These are phyloP conservation scores for Botrytis fabae DNA, from an alignment of 2,329 filamentous ascomycete species.

Conservation along the genomic window DNA sequence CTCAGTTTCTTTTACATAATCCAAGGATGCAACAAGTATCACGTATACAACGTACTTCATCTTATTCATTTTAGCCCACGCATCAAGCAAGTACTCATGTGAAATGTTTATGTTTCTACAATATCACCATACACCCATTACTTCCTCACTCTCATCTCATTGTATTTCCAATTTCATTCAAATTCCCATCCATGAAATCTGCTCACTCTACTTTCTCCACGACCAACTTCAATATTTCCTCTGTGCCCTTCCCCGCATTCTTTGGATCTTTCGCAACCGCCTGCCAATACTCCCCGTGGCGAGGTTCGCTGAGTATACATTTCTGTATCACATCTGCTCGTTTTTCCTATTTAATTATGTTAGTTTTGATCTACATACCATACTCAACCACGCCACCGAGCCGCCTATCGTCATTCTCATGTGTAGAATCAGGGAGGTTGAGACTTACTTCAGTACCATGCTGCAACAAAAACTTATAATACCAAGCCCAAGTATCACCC, in stretches of 20 bases:
- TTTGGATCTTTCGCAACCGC: conserved; percentile 78
- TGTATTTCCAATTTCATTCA: background rate
- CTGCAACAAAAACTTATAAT: conserved; percentile 87
- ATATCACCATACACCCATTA: conserved; percentile 8
- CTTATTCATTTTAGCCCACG: background rate
- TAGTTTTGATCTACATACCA: background rate
- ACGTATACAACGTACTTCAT: background rate
- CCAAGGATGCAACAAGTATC: background rate
- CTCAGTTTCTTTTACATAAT: background rate
- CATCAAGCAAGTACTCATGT: background rate
- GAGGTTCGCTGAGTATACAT: conserved; percentile 79
- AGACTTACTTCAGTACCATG: conserved; percentile 74
- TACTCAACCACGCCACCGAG: background rate
- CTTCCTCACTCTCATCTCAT: too few species aligned
- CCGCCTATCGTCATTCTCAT: background rate
- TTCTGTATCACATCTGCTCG: conserved; percentile 78
- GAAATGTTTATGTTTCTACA: background rate
- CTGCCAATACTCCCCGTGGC: conserved; percentile 93
- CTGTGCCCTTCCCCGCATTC: conserved; percentile 71
- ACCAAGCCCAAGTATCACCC: conserved; percentile 98
- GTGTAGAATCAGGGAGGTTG: background rate
- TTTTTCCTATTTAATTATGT: conserved; percentile 63
- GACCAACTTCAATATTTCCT: conserved; percentile 82
- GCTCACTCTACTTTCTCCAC: conserved; percentile 48
- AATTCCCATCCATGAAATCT: background rate